Evolutionary conservation across 106 monocot species (phyloP).

Genomic region (Vanilla planifolia): DNA sequence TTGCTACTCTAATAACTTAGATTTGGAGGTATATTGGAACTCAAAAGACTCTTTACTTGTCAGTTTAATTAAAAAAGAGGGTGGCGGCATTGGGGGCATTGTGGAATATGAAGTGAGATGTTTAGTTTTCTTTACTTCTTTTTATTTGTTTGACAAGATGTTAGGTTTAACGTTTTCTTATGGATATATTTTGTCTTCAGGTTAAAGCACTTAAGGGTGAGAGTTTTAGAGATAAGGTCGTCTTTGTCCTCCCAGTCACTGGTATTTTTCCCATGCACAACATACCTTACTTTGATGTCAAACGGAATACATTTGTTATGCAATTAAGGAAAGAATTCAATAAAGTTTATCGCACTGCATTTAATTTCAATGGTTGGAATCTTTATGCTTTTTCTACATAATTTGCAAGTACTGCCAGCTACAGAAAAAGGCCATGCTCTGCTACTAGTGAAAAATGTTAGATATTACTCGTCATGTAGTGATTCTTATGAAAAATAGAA

Average conservation of each 20-base stretch:
- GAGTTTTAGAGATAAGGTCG: constrained; percentile 58
- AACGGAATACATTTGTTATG: too few relatives aligned
- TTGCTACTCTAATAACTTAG: constrained; percentile 25
- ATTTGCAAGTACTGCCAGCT: too few relatives aligned
- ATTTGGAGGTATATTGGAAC: constrained; percentile 76
- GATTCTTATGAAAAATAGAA: too few relatives aligned
- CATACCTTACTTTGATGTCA: too few relatives aligned
- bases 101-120: constrained; percentile 57
- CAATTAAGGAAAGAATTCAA: too few relatives aligned
- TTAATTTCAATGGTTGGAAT: too few relatives aligned
- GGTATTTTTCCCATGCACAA: too few relatives aligned
- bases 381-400: too few relatives aligned
- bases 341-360: too few relatives aligned
- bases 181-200: constrained; percentile 30
- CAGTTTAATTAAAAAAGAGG: constrained; percentile 26
- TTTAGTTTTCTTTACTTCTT: background rate
- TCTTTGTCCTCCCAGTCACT: constrained; percentile 67
- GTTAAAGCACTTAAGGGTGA: constrained; percentile 38
- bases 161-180: background rate
- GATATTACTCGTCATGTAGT: too few relatives aligned
- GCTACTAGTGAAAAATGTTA: too few relatives aligned
- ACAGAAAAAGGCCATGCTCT: too few relatives aligned
- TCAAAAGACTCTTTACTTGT: constrained; percentile 45
- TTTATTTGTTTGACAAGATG: background rate
- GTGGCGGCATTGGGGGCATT: constrained; percentile 32